Percentiles rank a stretch among this genome's conserved stretches.
These are phyloP conservation scores for Nemania serpens DNA, from an alignment of 2,329 filamentous ascomycete genomes.

Conservation along the genomic window DNA sequence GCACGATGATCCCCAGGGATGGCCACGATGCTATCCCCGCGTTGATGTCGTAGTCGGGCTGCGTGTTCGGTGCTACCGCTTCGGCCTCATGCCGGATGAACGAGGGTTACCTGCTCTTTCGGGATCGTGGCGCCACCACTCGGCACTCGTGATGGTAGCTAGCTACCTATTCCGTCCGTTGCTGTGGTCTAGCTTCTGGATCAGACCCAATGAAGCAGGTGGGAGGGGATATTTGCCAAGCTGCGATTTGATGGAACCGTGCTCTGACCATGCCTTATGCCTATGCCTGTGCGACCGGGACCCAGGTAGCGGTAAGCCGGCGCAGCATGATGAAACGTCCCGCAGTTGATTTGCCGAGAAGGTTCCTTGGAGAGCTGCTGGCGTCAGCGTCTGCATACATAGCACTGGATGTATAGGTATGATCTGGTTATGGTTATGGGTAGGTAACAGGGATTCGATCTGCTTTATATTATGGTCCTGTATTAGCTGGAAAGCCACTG, in stretches of 20 bases:
- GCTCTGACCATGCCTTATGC: no score
- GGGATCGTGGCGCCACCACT: background rate
- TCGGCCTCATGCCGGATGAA: slow-evolving; percentile 19
- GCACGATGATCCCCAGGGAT: background rate
- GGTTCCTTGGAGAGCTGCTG: background rate
- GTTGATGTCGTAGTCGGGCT: background rate
- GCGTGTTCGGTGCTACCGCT: background rate
- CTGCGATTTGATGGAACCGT: background rate
- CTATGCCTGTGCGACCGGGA: no score
- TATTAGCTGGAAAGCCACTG: no score
- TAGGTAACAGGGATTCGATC: no score
- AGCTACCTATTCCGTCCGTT: background rate
- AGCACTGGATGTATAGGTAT: no score
- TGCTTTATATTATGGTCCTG: no score
- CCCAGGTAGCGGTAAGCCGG: no score
- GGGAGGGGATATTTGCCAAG: background rate
- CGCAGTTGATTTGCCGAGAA: no score
- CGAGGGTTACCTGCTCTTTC: slow-evolving; percentile 12
- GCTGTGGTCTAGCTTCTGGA: background rate
- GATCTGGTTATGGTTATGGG: no score
- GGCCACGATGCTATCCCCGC: background rate
- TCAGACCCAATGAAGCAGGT: slow-evolving; percentile 23
- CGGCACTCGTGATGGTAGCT: slow-evolving; percentile 4
- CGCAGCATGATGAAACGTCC: no score
- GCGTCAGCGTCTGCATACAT: slow-evolving; percentile 3